A percentile compares a stretch with the other conserved stretches of the same genome.
Conservation (phyloP, 495 filamentous ascomycete genomes). For the Aspergillus taichungensis region DNA sequence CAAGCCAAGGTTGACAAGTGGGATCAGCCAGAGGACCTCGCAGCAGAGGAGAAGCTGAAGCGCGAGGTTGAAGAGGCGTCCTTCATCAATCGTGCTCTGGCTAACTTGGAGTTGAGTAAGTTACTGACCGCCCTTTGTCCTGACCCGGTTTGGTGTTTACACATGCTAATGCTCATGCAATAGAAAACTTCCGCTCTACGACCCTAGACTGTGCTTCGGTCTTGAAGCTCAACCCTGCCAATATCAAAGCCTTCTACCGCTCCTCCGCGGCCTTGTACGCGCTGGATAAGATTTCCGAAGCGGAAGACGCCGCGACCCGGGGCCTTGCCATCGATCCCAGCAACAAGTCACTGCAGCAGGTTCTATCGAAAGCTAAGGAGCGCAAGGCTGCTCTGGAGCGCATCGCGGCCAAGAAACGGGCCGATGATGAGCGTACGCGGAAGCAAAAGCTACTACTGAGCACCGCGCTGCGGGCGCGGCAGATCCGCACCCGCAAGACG, state of each 20-base stretch:
- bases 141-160: neutral
- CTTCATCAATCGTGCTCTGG: conserved; percentile 78
- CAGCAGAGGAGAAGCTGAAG: conserved; percentile 50
- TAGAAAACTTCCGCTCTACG: conserved; percentile 76
- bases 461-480: conserved; percentile 65
- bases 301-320: conserved; percentile 61
- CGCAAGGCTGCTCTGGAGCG: conserved; percentile 32
- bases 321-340: conserved; percentile 60
- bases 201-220: conserved; percentile 75
- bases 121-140: neutral
- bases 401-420: conserved; percentile 29
- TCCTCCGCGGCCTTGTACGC: conserved; percentile 65
- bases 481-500: conserved; percentile 57
- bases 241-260: conserved; percentile 86
- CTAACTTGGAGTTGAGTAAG: conserved; percentile 67
- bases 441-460: conserved; percentile 51
- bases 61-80: conserved; percentile 60
- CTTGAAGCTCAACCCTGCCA: conserved; percentile 64
- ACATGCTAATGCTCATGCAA: conserved; percentile 4
- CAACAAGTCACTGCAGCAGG: conserved; percentile 48
- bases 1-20: conserved; percentile 47
- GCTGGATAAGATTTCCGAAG: conserved; percentile 63
- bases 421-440: conserved; percentile 43
- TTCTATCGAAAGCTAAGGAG: conserved; percentile 47
- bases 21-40: conserved; percentile 33